phyloP scores from a whole-genome alignment of 148 eudicot species.

The Camellia lanceoleosa region DNA sequence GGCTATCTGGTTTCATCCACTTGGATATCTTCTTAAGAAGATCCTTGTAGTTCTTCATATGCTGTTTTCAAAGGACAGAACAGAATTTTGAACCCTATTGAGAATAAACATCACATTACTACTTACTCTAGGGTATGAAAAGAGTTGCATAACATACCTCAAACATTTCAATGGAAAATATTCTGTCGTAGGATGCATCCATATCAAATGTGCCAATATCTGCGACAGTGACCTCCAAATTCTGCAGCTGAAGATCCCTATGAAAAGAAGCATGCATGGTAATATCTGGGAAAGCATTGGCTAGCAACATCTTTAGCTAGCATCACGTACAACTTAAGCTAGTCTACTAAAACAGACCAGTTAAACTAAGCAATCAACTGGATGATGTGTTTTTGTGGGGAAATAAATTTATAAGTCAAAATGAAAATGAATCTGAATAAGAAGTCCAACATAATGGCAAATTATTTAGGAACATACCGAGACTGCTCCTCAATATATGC shows the following conservation, averaged over 20 bases:
- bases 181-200: constrained; percentile 80
- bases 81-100: background rate
- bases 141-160: constrained; percentile 53
- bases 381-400: background rate
- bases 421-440: background rate
- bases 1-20: constrained; percentile 82
- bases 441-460: background rate
- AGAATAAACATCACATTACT: constrained; percentile 2
- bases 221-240: constrained; percentile 78
- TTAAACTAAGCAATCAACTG: background rate
- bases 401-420: background rate
- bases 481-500: constrained; percentile 71
- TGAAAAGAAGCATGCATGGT: constrained; percentile 10
- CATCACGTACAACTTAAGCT: background rate
- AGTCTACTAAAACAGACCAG: background rate
- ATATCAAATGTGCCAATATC: constrained; percentile 82
- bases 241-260: constrained; percentile 73
- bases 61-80: constrained; percentile 40
- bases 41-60: constrained; percentile 88
- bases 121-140: background rate
- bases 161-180: constrained; percentile 94
- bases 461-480: constrained; percentile 37
- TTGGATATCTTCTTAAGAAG: constrained; percentile 86
- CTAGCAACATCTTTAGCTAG: background rate
- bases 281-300: background rate